phyloP scores from a whole-genome alignment of 2,329 filamentous ascomycete species.

The Paramyrothecium roridum region DNA sequence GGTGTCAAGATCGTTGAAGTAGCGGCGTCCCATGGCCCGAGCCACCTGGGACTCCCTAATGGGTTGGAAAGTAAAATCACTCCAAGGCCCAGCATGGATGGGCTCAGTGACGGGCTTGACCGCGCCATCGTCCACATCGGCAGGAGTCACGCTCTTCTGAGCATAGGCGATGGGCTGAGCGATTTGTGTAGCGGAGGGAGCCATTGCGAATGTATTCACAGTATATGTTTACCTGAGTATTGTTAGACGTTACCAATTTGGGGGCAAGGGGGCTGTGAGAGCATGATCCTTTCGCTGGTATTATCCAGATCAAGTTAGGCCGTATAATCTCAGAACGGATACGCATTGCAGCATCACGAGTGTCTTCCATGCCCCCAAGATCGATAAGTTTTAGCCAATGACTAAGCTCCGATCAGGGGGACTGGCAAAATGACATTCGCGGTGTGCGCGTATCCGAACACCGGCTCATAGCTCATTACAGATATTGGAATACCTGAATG shows the following conservation, averaged over 20 bases:
- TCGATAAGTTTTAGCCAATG: not conserved
- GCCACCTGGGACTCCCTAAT: slow-evolving; percentile 93
- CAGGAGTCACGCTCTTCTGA: not conserved
- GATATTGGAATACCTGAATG: not conserved
- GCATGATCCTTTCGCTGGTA: slow-evolving; percentile 99
- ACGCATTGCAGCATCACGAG: not conserved
- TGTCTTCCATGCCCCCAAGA: not conserved
- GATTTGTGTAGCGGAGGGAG: slow-evolving; percentile 65
- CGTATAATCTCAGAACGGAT: slow-evolving; percentile 75
- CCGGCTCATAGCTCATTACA: not conserved
- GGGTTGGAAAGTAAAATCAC: slow-evolving; percentile 74
- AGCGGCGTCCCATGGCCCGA: slow-evolving; percentile 88
- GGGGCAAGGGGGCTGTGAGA: slow-evolving; percentile 45
- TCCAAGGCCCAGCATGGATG: slow-evolving; percentile 74
- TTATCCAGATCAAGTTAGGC: slow-evolving; percentile 98
- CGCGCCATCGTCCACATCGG: slow-evolving; percentile 4
- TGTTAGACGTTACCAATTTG: slow-evolving; percentile 21
- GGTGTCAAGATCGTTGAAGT: slow-evolving; percentile 84
- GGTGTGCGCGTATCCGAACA: not conserved
- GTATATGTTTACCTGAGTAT: slow-evolving; percentile 8
- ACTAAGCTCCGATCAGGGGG: not conserved
- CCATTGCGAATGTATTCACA: slow-evolving; percentile 54
- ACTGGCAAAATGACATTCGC: not conserved
- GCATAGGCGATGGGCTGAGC: not conserved
- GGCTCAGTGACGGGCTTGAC: slow-evolving; percentile 36